phyloP scores from a whole-genome alignment of 1,284 basidiomycete genomes.

The Xerocomus amazonicus region DNA sequence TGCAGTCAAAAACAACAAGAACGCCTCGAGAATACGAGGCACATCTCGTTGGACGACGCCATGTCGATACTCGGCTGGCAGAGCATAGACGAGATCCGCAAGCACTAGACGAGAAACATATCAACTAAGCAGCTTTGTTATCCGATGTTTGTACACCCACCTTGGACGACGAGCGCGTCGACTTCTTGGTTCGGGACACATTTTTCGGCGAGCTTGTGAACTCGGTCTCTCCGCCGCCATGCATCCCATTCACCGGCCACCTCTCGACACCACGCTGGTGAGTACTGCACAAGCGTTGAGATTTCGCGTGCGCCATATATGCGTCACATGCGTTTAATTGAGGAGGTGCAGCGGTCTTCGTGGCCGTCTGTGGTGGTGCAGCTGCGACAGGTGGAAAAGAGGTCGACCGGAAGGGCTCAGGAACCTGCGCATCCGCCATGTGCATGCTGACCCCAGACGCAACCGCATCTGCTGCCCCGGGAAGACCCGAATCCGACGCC shows the following conservation, averaged over 20 bases:
- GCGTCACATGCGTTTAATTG: slow-evolving; percentile 14
- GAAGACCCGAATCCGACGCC: slow-evolving; percentile 53
- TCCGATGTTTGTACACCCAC: slow-evolving; percentile 34
- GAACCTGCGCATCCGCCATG: slow-evolving; percentile 43
- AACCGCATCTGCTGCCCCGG: slow-evolving; percentile 46
- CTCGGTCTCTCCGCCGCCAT: slow-evolving; percentile 61
- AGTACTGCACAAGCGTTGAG: slow-evolving; percentile 17
- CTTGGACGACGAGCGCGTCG: slow-evolving; percentile 55
- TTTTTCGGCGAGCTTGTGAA: slow-evolving; percentile 49
- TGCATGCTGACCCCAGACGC: slow-evolving; percentile 29
- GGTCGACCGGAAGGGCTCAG: slow-evolving; percentile 57
- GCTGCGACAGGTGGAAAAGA: slow-evolving; percentile 30
- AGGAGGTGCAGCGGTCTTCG: not conserved
- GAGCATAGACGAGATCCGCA: slow-evolving; percentile 64
- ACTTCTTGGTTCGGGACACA: slow-evolving; percentile 56
- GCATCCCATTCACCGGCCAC: slow-evolving; percentile 20
- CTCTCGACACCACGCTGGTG: slow-evolving; percentile 34
- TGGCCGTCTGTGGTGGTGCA: slow-evolving; percentile 26
- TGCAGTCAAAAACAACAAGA: slow-evolving; percentile 63
- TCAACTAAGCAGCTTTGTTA: no score
- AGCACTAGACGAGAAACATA: slow-evolving; percentile 46
- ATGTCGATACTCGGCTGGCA: slow-evolving; percentile 74
- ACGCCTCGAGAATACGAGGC: slow-evolving; percentile 70
- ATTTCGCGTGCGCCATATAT: slow-evolving; percentile 12
- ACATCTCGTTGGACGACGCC: no score